phyloP scores from a whole-genome alignment of 352 stramenopile genomes.

The Hyaloperonospora arabidopsidis region DNA sequence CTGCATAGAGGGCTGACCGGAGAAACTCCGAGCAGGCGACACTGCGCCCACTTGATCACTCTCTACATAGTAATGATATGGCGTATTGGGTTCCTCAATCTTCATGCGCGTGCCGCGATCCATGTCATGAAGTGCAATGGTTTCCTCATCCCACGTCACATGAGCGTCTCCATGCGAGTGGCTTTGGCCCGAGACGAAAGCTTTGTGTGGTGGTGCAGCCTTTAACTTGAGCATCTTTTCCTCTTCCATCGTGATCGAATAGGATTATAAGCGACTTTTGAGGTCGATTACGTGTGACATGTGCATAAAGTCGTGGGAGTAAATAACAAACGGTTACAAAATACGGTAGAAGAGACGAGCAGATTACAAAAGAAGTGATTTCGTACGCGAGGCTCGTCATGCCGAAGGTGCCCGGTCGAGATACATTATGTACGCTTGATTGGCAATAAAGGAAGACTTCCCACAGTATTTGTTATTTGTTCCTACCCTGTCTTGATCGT shows the following conservation, averaged over 20 bases:
- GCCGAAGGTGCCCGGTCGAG: no score
- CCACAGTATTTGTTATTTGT: no score
- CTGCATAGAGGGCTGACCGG: conserved; percentile 42
- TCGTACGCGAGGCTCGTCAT: no score
- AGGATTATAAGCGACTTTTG: not conserved
- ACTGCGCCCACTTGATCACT: conserved; percentile 24
- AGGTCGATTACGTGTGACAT: not conserved
- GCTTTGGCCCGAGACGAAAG: conserved; percentile 7
- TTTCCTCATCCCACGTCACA: conserved; percentile 89
- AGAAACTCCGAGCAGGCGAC: conserved; percentile 47
- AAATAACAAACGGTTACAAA: not conserved
- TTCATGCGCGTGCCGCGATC: conserved; percentile 89
- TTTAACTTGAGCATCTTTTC: conserved; percentile 20
- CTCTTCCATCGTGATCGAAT: conserved; percentile 4
- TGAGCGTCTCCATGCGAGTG: conserved; percentile 23
- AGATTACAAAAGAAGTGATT: no score
- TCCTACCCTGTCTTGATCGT: no score
- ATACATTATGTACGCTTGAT: no score
- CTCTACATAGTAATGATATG: conserved; percentile 75
- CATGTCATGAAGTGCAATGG: conserved; percentile 86
- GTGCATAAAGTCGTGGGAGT: conserved; percentile 1
- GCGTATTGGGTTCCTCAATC: conserved; percentile 91
- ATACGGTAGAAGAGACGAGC: no score
- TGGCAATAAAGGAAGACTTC: no score
- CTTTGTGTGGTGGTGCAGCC: conserved; percentile 13